Percentiles rank a stretch among this genome's conserved stretches.
Conservation (phyloP, 345 rosid genomes). For the Streptanthus diversifolius region DNA sequence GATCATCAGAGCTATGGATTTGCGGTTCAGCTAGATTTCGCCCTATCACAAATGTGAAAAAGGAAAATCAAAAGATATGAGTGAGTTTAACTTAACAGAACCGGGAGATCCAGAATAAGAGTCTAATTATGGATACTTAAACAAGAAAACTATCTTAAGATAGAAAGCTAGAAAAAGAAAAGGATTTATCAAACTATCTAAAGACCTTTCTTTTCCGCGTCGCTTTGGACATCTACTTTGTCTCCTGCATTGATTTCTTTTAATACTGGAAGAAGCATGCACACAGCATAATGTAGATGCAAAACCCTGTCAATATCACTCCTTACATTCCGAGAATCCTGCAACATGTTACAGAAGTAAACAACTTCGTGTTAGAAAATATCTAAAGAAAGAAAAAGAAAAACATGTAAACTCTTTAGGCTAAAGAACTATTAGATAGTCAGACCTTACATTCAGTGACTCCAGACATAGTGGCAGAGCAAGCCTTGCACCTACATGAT, state of each 20-base stretch:
- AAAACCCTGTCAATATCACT: conserved; percentile 63
- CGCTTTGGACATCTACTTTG: conserved; percentile 56
- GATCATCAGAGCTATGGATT: conserved; percentile 46
- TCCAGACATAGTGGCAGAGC: conserved; percentile 51
- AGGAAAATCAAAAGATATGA: conserved; percentile 16
- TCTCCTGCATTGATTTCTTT: conserved; percentile 68
- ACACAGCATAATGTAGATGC: conserved; percentile 75
- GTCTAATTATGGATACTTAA: not conserved
- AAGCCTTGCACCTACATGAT: conserved; percentile 74
- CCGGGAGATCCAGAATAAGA: not conserved
- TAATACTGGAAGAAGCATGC: conserved; percentile 88
- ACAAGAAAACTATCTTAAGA: not conserved
- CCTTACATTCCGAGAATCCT: conserved; percentile 55
- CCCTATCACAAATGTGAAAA: conserved; percentile 41
- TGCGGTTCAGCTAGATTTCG: conserved; percentile 45
- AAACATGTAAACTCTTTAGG: not conserved
- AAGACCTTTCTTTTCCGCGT: conserved; percentile 63
- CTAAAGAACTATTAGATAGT: conserved; percentile 28
- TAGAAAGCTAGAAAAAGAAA: not conserved
- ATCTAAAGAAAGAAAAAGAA: conserved; percentile 14
- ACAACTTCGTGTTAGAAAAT: not conserved
- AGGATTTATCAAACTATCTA: not conserved
- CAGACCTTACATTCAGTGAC: conserved; percentile 81
- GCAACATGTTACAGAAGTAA: conserved; percentile 32
- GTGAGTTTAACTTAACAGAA: not conserved